phyloP scores from a whole-genome alignment of 768 basidiomycete species.

The Tylopilus balloui region DNA sequence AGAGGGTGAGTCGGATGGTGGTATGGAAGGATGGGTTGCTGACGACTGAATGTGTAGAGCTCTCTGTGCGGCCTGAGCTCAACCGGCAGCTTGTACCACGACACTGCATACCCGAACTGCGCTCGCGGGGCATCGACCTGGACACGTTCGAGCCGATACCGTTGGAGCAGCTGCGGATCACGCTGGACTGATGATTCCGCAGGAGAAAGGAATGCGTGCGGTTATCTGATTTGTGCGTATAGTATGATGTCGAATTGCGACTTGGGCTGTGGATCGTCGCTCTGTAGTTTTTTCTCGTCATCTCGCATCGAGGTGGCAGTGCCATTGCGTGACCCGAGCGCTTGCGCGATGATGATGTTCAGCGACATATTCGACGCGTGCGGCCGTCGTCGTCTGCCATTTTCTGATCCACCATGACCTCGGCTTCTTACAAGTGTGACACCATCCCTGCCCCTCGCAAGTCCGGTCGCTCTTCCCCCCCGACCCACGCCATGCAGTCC shows the following conservation, averaged over 20 bases:
- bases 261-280: constrained; percentile 19
- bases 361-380: constrained; percentile 8
- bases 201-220: constrained; percentile 25
- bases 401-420: neutral
- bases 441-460: constrained; percentile 62
- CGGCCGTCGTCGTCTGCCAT: neutral
- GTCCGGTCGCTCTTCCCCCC: no score
- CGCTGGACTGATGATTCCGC: constrained; percentile 68
- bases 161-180: constrained; percentile 90
- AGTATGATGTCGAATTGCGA: constrained; percentile 35
- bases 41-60: constrained; percentile 50
- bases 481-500: constrained; percentile 8
- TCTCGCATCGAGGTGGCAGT: constrained; percentile 16
- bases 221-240: constrained; percentile 34
- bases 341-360: constrained; percentile 34
- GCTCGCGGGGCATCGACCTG: constrained; percentile 78
- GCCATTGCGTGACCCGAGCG: constrained; percentile 8
- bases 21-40: neutral
- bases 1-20: constrained; percentile 63
- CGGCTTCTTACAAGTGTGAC: constrained; percentile 55
- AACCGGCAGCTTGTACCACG: constrained; percentile 88
- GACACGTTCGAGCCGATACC: constrained; percentile 97
- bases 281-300: constrained; percentile 18
- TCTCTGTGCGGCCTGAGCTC: constrained; percentile 93
- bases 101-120: constrained; percentile 86